A percentile compares a stretch with the other conserved stretches of the same genome.
Conservation (phyloP, 805 yeast species). For the Dipodascus geniculatus region DNA sequence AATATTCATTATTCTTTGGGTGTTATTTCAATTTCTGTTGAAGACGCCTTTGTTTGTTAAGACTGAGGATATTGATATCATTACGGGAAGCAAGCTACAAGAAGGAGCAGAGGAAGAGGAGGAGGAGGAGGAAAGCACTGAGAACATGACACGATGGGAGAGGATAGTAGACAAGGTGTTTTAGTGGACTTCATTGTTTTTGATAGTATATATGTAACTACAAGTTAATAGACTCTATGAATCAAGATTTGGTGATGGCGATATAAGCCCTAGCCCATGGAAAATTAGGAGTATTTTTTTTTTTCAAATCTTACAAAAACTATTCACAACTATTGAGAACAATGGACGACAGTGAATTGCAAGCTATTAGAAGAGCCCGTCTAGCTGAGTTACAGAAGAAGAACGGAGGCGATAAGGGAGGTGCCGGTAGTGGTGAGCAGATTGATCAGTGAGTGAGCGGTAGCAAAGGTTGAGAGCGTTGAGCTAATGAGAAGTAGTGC, state of each 20-base stretch:
- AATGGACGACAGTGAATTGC: constrained; percentile 81
- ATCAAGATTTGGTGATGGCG: too few relatives aligned
- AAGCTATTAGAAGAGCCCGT: constrained; percentile 89
- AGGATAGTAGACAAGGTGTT: background rate
- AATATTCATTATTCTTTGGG: background rate
- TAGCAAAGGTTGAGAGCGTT: background rate
- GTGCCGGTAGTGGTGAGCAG: constrained; percentile 1
- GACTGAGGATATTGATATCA: constrained; percentile 43
- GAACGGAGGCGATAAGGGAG: constrained; percentile 16
- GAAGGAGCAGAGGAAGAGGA: constrained; percentile 39
- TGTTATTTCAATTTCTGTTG: constrained; percentile 16
- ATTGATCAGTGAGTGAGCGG: constrained; percentile 3
- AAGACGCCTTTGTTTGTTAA: constrained; percentile 32
- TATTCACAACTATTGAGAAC: too few relatives aligned
- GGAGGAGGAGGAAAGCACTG: constrained; percentile 32
- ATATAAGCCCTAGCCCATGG: too few relatives aligned
- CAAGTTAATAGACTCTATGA: background rate
- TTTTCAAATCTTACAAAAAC: too few relatives aligned
- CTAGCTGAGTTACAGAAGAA: constrained; percentile 64
- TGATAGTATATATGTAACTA: background rate
- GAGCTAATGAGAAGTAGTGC: background rate
- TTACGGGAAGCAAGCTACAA: constrained; percentile 52
- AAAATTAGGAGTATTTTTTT: too few relatives aligned
- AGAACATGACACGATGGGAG: background rate
- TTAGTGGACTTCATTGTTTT: background rate